Evolutionary conservation across 2,329 filamentous ascomycete species (phyloP).

Genomic region (Chalaropsis thielavioides): DNA sequence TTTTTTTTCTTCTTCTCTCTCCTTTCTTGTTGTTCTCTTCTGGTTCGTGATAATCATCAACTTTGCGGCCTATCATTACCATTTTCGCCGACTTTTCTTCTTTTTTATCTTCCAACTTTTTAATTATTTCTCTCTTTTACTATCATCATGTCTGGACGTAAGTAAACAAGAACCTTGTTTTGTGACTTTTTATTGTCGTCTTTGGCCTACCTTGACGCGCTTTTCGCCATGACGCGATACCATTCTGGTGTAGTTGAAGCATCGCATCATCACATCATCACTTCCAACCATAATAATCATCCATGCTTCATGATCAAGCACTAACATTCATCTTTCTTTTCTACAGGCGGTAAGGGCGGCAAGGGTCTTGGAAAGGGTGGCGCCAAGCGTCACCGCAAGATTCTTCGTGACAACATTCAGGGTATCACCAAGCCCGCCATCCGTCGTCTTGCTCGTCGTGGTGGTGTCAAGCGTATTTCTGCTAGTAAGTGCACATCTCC

Average conservation of each 20-base stretch:
- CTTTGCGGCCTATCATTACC: not conserved
- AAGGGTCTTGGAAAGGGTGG: conserved; percentile 97
- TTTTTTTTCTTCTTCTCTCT: conserved; percentile 9
- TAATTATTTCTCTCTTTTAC: conserved; percentile 6
- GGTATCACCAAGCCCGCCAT: conserved; percentile 98
- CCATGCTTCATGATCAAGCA: not conserved
- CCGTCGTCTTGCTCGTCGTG: conserved; percentile 95
- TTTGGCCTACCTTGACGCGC: conserved; percentile 8
- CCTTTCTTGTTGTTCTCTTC: conserved; percentile 5
- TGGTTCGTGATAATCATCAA: not conserved
- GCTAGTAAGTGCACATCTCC: conserved; percentile 35
- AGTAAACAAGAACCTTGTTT: conserved; percentile 6
- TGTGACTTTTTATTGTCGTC: not conserved
- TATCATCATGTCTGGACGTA: conserved; percentile 19
- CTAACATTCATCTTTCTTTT: conserved; percentile 10
- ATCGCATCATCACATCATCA: not conserved
- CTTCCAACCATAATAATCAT: not conserved
- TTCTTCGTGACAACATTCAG: conserved; percentile 98
- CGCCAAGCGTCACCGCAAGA: conserved; percentile 98
- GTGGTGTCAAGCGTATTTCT: conserved; percentile 99
- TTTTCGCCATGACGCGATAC: conserved; percentile 3
- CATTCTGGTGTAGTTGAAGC: not conserved
- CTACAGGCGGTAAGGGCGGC: conserved; percentile 75
- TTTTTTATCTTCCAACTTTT: not conserved
- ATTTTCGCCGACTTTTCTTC: not conserved